These are phyloP conservation scores for Klebsormidium nitens DNA, from an alignment of 139 green algal species.

Conservation along the genomic window DNA sequence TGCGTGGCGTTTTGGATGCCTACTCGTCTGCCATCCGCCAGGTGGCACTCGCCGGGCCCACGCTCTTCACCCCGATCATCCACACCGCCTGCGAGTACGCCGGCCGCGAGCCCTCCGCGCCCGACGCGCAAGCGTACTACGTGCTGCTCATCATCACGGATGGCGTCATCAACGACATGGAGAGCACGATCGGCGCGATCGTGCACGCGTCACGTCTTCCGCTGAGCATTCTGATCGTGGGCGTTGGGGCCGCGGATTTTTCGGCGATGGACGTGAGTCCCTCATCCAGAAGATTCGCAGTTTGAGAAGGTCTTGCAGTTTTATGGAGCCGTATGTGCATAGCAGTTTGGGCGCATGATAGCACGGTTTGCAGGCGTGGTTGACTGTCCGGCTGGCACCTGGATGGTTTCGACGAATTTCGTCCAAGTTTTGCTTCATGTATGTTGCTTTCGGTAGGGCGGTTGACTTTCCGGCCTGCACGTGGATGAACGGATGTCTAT, in stretches of 20 bases:
- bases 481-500: too few species aligned
- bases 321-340: too few species aligned
- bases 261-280: slow-evolving; percentile 10
- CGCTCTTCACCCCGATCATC: slow-evolving; percentile 20
- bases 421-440: too few species aligned
- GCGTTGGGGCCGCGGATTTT: slow-evolving; percentile 14
- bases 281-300: too few species aligned
- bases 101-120: background rate
- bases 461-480: too few species aligned
- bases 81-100: background rate
- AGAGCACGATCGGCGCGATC: slow-evolving; percentile 5
- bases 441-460: too few species aligned
- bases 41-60: slow-evolving; percentile 4
- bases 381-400: too few species aligned
- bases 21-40: background rate
- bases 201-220: slow-evolving; percentile 9
- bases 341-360: too few species aligned
- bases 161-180: slow-evolving; percentile 14
- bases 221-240: slow-evolving; percentile 16
- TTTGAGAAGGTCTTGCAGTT: too few species aligned
- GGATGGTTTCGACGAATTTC: too few species aligned
- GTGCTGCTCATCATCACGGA: slow-evolving; percentile 29
- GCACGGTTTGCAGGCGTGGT: too few species aligned
- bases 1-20: slow-evolving; percentile 12
- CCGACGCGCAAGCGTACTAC: slow-evolving; percentile 19